phyloP scores from a whole-genome alignment of 2,329 filamentous ascomycete genomes.

The Fusarium humuli region DNA sequence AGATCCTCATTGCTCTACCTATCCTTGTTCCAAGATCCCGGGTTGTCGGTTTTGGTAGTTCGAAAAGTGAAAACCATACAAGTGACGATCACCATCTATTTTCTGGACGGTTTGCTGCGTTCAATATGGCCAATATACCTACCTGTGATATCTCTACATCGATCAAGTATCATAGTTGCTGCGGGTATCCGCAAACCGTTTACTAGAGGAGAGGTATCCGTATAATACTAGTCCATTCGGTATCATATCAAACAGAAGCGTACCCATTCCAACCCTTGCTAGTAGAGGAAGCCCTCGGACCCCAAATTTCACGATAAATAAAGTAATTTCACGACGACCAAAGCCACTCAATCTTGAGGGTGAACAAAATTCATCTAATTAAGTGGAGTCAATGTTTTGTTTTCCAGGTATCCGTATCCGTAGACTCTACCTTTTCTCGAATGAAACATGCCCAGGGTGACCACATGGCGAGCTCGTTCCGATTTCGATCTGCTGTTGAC shows the following conservation, averaged over 20 bases:
- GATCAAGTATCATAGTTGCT: background rate
- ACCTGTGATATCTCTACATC: background rate
- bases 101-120: slow-evolving; percentile 16
- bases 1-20: slow-evolving; percentile 10
- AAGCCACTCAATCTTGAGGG: slow-evolving; percentile 22
- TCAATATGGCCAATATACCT: background rate
- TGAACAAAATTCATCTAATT: background rate
- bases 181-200: background rate
- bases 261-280: slow-evolving; percentile 26
- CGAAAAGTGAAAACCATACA: background rate
- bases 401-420: background rate
- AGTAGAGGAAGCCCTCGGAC: slow-evolving; percentile 12
- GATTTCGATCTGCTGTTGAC: slow-evolving; percentile 27
- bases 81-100: slow-evolving; percentile 25
- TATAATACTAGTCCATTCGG: background rate
- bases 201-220: background rate
- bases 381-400: slow-evolving; percentile 29
- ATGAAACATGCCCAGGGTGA: slow-evolving; percentile 27
- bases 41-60: slow-evolving; percentile 8
- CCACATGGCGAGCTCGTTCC: slow-evolving; percentile 43
- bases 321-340: slow-evolving; percentile 42
- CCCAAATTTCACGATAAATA: slow-evolving; percentile 42
- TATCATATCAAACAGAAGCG: background rate
- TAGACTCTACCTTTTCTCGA: slow-evolving; percentile 9
- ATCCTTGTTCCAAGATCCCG: slow-evolving; percentile 19